Percentiles rank a stretch among this genome's conserved stretches.
Evolutionary conservation across 306 rosid genomes (phyloP).

Genomic region (Inga leiocalycina): DNA sequence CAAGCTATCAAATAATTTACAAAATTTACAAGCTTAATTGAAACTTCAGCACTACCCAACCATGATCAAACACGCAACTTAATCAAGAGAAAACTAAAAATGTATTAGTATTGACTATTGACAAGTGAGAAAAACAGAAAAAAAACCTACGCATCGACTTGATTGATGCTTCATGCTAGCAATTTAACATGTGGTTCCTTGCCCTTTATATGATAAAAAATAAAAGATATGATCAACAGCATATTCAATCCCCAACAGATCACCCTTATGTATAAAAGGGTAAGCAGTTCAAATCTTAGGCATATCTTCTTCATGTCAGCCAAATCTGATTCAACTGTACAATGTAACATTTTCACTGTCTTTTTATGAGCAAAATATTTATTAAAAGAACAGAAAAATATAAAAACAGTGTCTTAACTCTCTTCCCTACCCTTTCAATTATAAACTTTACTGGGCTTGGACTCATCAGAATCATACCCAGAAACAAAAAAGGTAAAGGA

Average conservation of each 20-base stretch:
- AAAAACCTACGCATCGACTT: neutral
- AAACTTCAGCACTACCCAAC: neutral
- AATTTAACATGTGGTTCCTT: constrained; percentile 20
- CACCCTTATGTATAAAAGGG: neutral
- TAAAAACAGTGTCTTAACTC: neutral
- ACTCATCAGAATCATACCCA: neutral
- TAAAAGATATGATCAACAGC: constrained; percentile 1
- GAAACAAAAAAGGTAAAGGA: neutral
- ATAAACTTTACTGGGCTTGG: neutral
- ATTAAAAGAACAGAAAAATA: neutral
- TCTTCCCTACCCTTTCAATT: too few relatives aligned
- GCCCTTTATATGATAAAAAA: neutral
- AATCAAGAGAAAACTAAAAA: constrained; percentile 27
- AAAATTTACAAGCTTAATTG: constrained; percentile 9
- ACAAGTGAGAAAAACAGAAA: neutral
- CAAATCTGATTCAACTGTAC: constrained; percentile 10
- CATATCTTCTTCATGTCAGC: constrained; percentile 5
- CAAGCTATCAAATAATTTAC: neutral
- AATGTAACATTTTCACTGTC: neutral
- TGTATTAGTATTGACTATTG: neutral
- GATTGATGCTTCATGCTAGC: constrained; percentile 18
- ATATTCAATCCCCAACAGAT: constrained; percentile 25
- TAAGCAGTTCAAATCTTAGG: neutral
- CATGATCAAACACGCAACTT: constrained; percentile 26
- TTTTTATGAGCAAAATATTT: neutral